A percentile compares a stretch with the other conserved stretches of the same genome.
Evolutionary conservation across 75 land plant species (phyloP).

Genomic region (Cupressus sempervirens): DNA sequence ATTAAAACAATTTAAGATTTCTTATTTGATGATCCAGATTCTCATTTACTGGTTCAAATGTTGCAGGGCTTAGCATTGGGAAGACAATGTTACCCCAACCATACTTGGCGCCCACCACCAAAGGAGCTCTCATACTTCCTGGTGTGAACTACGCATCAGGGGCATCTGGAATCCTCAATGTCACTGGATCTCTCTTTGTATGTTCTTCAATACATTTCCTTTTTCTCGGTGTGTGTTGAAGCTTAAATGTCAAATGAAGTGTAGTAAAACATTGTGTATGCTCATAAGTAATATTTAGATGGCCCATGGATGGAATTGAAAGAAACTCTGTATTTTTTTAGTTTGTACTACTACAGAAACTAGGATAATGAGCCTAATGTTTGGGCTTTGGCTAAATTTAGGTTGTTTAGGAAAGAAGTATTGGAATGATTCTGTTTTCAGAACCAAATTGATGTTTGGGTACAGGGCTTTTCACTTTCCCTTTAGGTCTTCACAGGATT

Average conservation of each 20-base stretch:
- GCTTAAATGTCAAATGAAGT: background rate
- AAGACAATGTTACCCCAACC: conserved; percentile 52
- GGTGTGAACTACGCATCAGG: conserved; percentile 92
- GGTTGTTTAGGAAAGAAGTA: no score
- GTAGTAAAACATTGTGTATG: background rate
- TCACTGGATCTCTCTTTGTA: conserved; percentile 65
- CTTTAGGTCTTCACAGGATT: no score
- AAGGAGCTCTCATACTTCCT: conserved; percentile 37
- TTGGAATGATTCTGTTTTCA: no score
- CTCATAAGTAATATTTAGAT: background rate
- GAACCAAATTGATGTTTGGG: no score
- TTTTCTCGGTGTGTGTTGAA: background rate
- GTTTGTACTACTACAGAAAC: no score
- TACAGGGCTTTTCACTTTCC: no score
- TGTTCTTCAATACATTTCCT: conserved; percentile 4
- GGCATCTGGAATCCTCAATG: conserved; percentile 70
- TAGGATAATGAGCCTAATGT: no score
- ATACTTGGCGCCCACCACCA: conserved; percentile 61
- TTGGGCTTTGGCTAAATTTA: no score
- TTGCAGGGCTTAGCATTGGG: conserved; percentile 35
- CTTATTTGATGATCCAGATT: background rate
- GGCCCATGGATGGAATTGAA: background rate
- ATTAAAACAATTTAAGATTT: background rate
- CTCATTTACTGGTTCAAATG: background rate
- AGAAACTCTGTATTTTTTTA: background rate